Base-by-base conservation (phyloP, 352 stramenopile genomes). In the Pythium insidiosum region DNA sequence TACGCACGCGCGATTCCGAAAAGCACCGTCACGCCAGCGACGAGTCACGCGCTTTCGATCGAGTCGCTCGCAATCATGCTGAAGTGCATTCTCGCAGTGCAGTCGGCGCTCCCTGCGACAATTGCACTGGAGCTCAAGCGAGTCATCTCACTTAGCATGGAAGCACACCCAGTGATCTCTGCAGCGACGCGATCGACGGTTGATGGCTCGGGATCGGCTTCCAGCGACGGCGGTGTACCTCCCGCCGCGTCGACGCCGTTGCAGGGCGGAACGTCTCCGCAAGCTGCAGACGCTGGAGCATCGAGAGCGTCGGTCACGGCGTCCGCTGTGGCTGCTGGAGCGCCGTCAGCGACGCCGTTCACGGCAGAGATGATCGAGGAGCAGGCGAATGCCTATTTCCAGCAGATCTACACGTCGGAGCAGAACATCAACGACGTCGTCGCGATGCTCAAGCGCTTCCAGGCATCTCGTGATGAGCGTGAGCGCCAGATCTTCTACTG, bases 401-500 rank as follows among this genome's bases (percentile, higher is more conserved):
- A 99, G 68, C 95, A 98, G 61, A 99, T 99, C 47, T 99, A 99
- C 71, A 98, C 90, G 12, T 96, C 84, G 7, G 94, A 99, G 63
- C 91, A 99, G 63, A 97, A 95, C 52, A 98, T 98, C 53, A 96
- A 95, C 23, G 95, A 98, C 51, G 92, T 99, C 10, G 94, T 99
- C 23, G 89, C 96, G 50, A 98, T 98, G 92, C 77, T 99, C 25
- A 98, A 98, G 65, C 82, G 84, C n/a, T 99, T 99, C 77, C 97
- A 99, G 72, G 81, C 74, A 19, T 98, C 92, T 12, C 85, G 86
- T 7, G 95, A 98, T 50, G 79, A 88, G 24, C 85, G 92, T 37
- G 96, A 99, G 56, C 96, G 97, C 42, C 95, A 99, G 63, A 98
- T 99, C 54, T 99, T 99, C 64, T 96, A 96, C 34, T 99, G 94